Evolutionary conservation across 2,329 filamentous ascomycete species (phyloP).

Genomic region (Penicillium griseofulvum): DNA sequence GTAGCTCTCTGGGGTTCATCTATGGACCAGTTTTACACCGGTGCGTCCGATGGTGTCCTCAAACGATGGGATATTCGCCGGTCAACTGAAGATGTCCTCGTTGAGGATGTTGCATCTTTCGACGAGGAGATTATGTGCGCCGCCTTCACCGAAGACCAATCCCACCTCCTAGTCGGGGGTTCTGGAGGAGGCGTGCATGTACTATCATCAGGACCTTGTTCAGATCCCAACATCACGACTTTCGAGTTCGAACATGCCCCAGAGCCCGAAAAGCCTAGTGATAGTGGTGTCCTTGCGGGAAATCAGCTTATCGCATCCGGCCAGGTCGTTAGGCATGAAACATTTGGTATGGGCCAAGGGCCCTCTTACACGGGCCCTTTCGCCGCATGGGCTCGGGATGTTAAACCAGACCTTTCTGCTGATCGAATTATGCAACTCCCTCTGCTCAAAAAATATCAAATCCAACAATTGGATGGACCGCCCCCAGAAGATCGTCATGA

Average conservation of each 20-base stretch:
- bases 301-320: constrained; percentile 32
- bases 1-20: constrained; percentile 58
- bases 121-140: constrained; percentile 58
- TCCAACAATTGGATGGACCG: constrained; percentile 33
- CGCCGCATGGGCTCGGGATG: constrained; percentile 40
- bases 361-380: constrained; percentile 42
- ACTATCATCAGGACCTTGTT: constrained; percentile 40
- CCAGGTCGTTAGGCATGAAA: constrained; percentile 35
- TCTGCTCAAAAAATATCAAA: constrained; percentile 26
- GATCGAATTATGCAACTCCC: constrained; percentile 24
- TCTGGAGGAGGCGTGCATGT: constrained; percentile 55
- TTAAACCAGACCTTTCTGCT: constrained; percentile 13
- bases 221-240: constrained; percentile 16
- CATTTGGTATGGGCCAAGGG: constrained; percentile 43
- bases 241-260: constrained; percentile 29
- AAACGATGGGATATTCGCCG: constrained; percentile 60
- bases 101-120: constrained; percentile 51
- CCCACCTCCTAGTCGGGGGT: constrained; percentile 58
- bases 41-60: constrained; percentile 60
- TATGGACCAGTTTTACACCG: constrained; percentile 55
- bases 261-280: constrained; percentile 6
- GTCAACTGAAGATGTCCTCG: constrained; percentile 50
- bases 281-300: constrained; percentile 21
- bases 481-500: constrained; percentile 17
- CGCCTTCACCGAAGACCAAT: constrained; percentile 55